A percentile compares a stretch with the other conserved stretches of the same genome.
Evolutionary conservation across 495 filamentous ascomycete genomes (phyloP).

Genomic region (Chaetomium fimeti): DNA sequence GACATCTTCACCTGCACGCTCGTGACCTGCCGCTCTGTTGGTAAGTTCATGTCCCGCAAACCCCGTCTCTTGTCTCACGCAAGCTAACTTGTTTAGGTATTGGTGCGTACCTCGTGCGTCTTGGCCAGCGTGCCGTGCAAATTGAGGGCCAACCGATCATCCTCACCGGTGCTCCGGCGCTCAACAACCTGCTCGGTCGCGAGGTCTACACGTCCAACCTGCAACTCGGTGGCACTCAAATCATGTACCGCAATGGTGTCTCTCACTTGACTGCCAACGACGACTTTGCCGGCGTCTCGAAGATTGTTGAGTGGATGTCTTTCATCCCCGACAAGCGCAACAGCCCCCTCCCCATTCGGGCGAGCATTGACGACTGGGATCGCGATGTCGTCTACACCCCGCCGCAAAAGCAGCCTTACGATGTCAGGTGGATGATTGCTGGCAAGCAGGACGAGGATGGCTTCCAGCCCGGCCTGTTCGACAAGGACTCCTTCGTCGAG

Average conservation of each 20-base stretch:
- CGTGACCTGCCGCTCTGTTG: constrained; percentile 94
- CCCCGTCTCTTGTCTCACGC: background rate
- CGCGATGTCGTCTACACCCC: constrained; percentile 85
- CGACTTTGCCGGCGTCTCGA: constrained; percentile 95
- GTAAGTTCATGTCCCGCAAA: constrained; percentile 44
- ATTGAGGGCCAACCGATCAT: constrained; percentile 99
- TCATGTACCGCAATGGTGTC: constrained; percentile 99
- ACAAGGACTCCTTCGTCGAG: constrained; percentile 95
- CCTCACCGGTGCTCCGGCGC: constrained; percentile 91
- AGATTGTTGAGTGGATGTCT: constrained; percentile 97
- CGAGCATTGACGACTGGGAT: constrained; percentile 86
- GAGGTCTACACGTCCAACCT: constrained; percentile 99
- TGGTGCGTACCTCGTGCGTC: constrained; percentile 95
- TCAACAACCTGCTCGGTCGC: constrained; percentile 96
- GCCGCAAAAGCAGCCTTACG: constrained; percentile 83
- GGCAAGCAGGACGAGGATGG: constrained; percentile 79
- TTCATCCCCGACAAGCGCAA: constrained; percentile 94
- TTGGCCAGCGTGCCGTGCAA: constrained; percentile 96
- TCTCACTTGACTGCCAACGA: constrained; percentile 98
- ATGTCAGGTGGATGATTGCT: constrained; percentile 87
- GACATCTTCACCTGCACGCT: constrained; percentile 99
- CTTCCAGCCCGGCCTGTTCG: constrained; percentile 90
- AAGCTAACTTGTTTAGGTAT: constrained; percentile 60
- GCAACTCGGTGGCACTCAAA: constrained; percentile 97
- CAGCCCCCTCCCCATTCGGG: constrained; percentile 81